Base-by-base conservation (phyloP, 352 stramenopile genomes). In the Phytophthora sp. region DNA sequence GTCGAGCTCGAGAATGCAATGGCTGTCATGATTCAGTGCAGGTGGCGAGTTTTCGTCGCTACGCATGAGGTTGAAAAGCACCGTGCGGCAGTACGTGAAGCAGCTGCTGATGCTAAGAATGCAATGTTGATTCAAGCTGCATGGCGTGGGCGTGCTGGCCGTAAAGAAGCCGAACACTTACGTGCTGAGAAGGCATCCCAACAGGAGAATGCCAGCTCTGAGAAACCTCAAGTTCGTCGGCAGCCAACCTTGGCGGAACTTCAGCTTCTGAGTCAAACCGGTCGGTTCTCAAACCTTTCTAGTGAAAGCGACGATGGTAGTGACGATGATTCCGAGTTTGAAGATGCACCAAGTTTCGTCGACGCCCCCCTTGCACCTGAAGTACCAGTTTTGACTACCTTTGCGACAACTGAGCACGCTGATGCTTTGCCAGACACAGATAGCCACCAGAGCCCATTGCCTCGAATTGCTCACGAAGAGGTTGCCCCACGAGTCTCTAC, bases 181-280 rank as follows among this genome's bases (percentile, higher is more conserved):
- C 52, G 60, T n/a, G 51, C 53, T 1, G 56, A 43, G 2, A 30
- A 51, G 38, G 5, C 15, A 31, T 18, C n/a, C n/a, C 23, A 30
- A 6, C 21, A 31, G 32, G 43, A 52, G 4, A 15, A 57, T 0
- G 20, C 44, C 5, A 39, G n/a, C 8, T 13, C 49, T 11, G 66
- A 64, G 24, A 52, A 34, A 7, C 23, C 53, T 2, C 39, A 61
- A 34, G 15, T 70, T 7, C 35, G 51, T 46, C 59, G 63, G 0
- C 72, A 79, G 10, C 77, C 74, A n/a, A 80, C 77, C 1, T 45
- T 82, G 6, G 56, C 62, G 1, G 77, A 87, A 30, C 68, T 87
- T 28, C 68, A 84, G 37, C 59, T 79, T 26, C 35, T 87, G 39
- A 84, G 77, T 32, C 62, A 82, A 67, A 69, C 55, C 15, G 76